Base-by-base conservation (phyloP, 495 filamentous ascomycete species). In the Tuber aestivum region DNA sequence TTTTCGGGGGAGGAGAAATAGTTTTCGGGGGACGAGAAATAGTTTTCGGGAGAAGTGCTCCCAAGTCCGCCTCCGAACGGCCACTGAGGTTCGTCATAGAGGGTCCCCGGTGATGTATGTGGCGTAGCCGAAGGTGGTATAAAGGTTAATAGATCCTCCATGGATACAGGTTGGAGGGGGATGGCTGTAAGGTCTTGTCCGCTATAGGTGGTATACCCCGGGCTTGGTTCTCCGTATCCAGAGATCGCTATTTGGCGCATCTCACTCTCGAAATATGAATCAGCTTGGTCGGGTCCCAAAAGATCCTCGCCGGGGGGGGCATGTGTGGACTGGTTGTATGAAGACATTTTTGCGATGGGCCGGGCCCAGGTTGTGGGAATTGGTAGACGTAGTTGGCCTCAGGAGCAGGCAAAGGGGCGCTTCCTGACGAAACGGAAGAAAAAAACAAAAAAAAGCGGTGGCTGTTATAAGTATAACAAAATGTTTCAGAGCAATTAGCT, bases 401-500 rank as follows among this genome's bases (percentile, higher is more conserved):
- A 65, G 48, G 23, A 56, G 56, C 56, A 32, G 56, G 56, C 56
- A 65, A 10, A 32, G n/a, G 5, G 27, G n/a, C 9, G 56, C 56
- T 32, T 27, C 50, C 27, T 32, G 27, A 32, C 9, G 14, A 27
- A 65, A 65, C n/a, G n/a, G n/a, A n/a, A n/a, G n/a, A n/a, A 32
- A 27, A 27, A 56, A n/a, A 56, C 6, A 32, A 32, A 61, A 61
- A 65, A 65, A 65, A 0, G 56, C 56, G 56, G 56, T 16, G 27
- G n/a, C 32, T 65, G 56, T 65, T 65, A 65, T 65, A 65, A 14
- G 56, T 65, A 61, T 65, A 65, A 65, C 56, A 65, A 16, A 65
- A 65, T 65, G 56, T 65, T 65, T 65, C 3, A 65, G 56, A 65
- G 56, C 56, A 32, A 32, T 65, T 32, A 32, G 56, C 56, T 65